phyloP scores from a whole-genome alignment of 345 rosid species.

The Sonneratia alba region DNA sequence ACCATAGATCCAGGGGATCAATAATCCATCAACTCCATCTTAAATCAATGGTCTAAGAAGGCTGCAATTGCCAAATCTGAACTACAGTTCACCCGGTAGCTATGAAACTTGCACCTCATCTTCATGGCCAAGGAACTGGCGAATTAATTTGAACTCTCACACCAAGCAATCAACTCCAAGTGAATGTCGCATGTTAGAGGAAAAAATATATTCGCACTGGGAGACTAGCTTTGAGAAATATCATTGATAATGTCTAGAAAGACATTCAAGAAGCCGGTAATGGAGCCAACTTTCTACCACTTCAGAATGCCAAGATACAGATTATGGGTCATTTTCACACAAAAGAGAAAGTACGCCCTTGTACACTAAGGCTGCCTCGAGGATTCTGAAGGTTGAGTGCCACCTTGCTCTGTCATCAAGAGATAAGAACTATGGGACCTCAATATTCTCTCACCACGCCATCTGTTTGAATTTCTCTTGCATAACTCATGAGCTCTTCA shows the following conservation, averaged over 20 bases:
- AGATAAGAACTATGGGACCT: constrained; percentile 31
- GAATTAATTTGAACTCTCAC: constrained; percentile 50
- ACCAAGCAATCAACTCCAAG: constrained; percentile 58
- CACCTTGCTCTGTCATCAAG: constrained; percentile 18
- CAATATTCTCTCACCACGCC: constrained; percentile 28
- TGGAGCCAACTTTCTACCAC: constrained; percentile 39
- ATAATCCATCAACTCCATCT: constrained; percentile 68
- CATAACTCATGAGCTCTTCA: constrained; percentile 38
- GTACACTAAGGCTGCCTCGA: constrained; percentile 44
- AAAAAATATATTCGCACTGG: constrained; percentile 51
- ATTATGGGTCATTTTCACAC: constrained; percentile 28
- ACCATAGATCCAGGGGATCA: constrained; percentile 59
- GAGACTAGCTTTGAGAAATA: constrained; percentile 33
- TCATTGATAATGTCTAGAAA: constrained; percentile 48
- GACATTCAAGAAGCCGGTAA: constrained; percentile 40
- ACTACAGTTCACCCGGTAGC: constrained; percentile 63
- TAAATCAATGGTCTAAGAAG: constrained; percentile 76
- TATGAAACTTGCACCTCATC: constrained; percentile 56
- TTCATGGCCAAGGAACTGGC: constrained; percentile 39
- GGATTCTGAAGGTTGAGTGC: constrained; percentile 31
- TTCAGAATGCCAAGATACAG: constrained; percentile 34
- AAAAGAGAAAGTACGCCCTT: constrained; percentile 34
- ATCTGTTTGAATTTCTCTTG: constrained; percentile 31
- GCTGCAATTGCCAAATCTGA: constrained; percentile 59
- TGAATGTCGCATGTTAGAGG: constrained; percentile 57